Evolutionary conservation across 164 flowering plant genomes (phyloP), one percentile per base, ranked within the genome.

Genomic region (Dillenia turbinata): DNA sequence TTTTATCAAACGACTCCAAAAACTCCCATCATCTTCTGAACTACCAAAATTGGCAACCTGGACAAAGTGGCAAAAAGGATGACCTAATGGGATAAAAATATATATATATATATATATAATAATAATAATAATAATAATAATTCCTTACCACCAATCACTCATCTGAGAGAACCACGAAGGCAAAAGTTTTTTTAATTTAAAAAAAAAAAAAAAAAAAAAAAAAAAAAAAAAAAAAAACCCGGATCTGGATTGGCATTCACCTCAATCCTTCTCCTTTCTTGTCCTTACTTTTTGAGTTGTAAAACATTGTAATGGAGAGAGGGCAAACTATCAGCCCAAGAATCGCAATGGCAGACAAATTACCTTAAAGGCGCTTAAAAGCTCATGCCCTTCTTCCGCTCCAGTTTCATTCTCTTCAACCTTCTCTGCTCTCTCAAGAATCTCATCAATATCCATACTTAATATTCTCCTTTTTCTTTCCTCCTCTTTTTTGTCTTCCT

Each of bases 1-100:
- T 75, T 95, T 90, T 73, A 95, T 95, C 99, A 87, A 87, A 53
- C 99, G 94, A 63, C 97, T 92, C 99, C 99, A 95, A 53, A 95
- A 95, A 69, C 83, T 83, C 9, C 81, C 82, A 80, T 95, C 99
- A 81, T 95, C 98, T 77, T 92, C 98, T 53, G 92, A 88, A 77
- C 80, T 77, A 59, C 83, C 71, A 70, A 95, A 79, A 78, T 85
- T 95, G 11, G 99, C 99, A 68, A 95, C 99, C 99, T 95, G 75
- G 52, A 64, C 40, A 73, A n/a, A 51, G 64, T 26, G 10, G 69
- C 33, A 51, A 43, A 48, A 13, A 33, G 40, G 7, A 33, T 33
- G 7, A 33, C 5, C 40, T 33, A 4, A 33, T 33, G 40, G 40
- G 22, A 1, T 66, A 17, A 14, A 7, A 62, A 44, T n/a, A n/a